These are phyloP conservation scores for Calonectria naviculata DNA, from an alignment of 2,329 filamentous ascomycete genomes.

Conservation along the genomic window DNA sequence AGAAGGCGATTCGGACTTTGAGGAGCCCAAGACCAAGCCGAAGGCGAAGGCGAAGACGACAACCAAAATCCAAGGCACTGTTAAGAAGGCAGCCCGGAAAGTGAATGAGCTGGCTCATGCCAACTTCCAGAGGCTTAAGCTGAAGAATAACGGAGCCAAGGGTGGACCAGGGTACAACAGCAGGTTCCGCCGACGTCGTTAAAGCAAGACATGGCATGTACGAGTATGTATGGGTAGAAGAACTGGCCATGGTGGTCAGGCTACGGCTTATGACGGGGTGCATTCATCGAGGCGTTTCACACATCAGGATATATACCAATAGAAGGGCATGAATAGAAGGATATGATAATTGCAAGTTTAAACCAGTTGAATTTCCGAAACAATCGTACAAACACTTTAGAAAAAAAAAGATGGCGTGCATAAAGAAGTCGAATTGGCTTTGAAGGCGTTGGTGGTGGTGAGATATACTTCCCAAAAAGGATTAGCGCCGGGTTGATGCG, in stretches of 20 bases:
- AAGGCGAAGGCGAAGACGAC: constrained; percentile 18
- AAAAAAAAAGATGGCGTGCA: background rate
- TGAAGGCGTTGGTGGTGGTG: background rate
- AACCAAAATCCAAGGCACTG: constrained; percentile 52
- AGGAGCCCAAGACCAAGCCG: constrained; percentile 29
- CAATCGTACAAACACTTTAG: background rate
- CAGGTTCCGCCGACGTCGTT: constrained; percentile 65
- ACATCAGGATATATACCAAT: constrained; percentile 8
- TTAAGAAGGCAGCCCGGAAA: constrained; percentile 67
- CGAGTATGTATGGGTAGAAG: background rate
- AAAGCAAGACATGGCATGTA: background rate
- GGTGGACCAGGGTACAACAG: constrained; percentile 68
- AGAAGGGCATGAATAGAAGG: constrained; percentile 1
- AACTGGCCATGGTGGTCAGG: background rate
- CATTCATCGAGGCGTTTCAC: constrained; percentile 11
- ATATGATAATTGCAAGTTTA: background rate
- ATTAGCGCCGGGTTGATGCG: background rate
- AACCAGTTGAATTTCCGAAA: background rate
- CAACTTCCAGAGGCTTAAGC: constrained; percentile 75
- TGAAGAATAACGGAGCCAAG: constrained; percentile 71
- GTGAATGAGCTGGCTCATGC: constrained; percentile 73
- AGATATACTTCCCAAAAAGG: background rate
- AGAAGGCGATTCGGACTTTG: constrained; percentile 33
- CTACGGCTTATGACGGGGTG: constrained; percentile 21
- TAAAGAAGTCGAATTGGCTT: background rate